Evolutionary conservation across 805 yeast species (phyloP).

Genomic region (Saccharomycopsis olivae): DNA sequence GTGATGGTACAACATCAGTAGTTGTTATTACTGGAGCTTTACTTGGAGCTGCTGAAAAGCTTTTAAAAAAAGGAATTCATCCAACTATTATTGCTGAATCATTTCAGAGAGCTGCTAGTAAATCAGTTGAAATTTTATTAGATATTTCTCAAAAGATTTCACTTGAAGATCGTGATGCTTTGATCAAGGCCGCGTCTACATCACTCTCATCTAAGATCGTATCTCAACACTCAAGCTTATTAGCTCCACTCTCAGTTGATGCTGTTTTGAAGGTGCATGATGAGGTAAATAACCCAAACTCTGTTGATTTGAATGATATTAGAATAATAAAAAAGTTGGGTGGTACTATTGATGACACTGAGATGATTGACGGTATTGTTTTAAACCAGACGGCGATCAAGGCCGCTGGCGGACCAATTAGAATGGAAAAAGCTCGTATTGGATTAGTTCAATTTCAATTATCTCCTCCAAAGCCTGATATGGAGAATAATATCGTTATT

Average conservation of each 20-base stretch:
- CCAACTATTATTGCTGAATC: constrained; percentile 93
- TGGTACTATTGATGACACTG: constrained; percentile 96
- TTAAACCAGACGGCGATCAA: constrained; percentile 84
- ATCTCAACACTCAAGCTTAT: constrained; percentile 74
- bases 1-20: constrained; percentile 98
- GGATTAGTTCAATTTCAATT: constrained; percentile 89
- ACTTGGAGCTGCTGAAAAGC: constrained; percentile 87
- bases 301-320: constrained; percentile 79
- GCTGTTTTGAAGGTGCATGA: constrained; percentile 67
- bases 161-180: constrained; percentile 70
- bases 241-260: constrained; percentile 92
- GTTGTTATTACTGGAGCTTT: constrained; percentile 92
- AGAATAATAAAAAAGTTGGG: constrained; percentile 90
- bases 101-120: constrained; percentile 77
- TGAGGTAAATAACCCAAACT: constrained; percentile 32
- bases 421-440: constrained; percentile 88
- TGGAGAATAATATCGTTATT: constrained; percentile 95
- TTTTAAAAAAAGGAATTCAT: constrained; percentile 84
- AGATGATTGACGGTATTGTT: constrained; percentile 85
- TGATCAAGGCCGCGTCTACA: constrained; percentile 88
- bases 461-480: constrained; percentile 94
- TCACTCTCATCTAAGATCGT: constrained; percentile 93
- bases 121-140: constrained; percentile 70
- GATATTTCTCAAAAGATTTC: constrained; percentile 79
- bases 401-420: constrained; percentile 88